A percentile compares a stretch with the other conserved stretches of the same genome.
Conservation (phyloP, 1,284 basidiomycete genomes). For the Trametes sp. region DNA sequence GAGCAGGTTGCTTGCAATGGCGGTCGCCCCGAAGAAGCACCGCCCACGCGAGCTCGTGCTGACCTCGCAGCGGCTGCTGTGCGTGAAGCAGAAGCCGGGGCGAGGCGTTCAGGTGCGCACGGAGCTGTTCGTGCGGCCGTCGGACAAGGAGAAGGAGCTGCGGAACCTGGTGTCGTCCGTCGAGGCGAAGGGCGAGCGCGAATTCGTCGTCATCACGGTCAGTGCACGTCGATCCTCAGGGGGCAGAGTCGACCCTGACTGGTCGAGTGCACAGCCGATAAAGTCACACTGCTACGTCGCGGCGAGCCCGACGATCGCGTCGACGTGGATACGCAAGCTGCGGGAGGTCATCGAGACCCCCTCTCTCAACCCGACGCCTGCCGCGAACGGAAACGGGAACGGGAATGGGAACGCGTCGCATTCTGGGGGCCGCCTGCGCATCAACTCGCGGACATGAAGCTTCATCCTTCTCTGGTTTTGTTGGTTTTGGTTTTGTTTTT, state of each 20-base stretch:
- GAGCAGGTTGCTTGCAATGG: conserved; percentile 62
- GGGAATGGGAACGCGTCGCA: conserved; percentile 1
- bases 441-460: conserved; percentile 19
- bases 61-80: conserved; percentile 64
- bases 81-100: conserved; percentile 57
- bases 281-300: conserved; percentile 63
- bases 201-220: conserved; percentile 71
- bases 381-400: conserved; percentile 1
- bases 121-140: conserved; percentile 52
- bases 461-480: neutral
- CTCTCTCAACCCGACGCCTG: neutral
- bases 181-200: conserved; percentile 61
- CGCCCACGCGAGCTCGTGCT: conserved; percentile 65
- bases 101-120: conserved; percentile 54
- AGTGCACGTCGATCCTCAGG: conserved; percentile 34
- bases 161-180: conserved; percentile 53
- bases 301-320: conserved; percentile 46
- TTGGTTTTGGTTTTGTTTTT: neutral
- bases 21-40: conserved; percentile 56
- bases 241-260: conserved; percentile 19
- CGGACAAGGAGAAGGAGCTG: conserved; percentile 41
- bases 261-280: conserved; percentile 48
- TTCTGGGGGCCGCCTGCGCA: conserved; percentile 9
- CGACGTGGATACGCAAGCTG: conserved; percentile 63
- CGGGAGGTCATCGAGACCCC: conserved; percentile 44